phyloP scores from a whole-genome alignment of 352 stramenopile species.

The Globisporangium orthogonon region DNA sequence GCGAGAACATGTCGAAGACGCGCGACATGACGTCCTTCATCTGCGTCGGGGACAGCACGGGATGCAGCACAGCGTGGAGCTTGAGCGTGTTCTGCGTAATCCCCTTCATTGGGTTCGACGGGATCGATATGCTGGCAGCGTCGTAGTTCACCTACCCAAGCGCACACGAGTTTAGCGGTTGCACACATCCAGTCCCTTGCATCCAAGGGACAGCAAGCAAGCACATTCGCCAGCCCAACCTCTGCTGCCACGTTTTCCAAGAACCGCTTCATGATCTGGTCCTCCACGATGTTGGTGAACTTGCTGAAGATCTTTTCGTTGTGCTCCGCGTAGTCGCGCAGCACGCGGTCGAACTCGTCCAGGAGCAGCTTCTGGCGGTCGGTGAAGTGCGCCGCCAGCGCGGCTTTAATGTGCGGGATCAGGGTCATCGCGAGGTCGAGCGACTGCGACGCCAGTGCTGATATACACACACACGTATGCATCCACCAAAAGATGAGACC shows the following conservation, averaged over 20 bases:
- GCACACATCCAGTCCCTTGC: constrained; percentile 14
- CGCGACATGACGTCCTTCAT: constrained; percentile 94
- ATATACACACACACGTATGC: not conserved
- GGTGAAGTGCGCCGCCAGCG: constrained; percentile 93
- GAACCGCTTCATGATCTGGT: constrained; percentile 93
- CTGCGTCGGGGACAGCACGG: constrained; percentile 90
- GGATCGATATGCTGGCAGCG: constrained; percentile 40
- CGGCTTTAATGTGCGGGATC: constrained; percentile 93
- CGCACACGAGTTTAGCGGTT: too few species aligned
- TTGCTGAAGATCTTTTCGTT: constrained; percentile 97
- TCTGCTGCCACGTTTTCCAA: constrained; percentile 72
- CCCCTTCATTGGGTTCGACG: constrained; percentile 86
- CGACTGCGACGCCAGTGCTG: constrained; percentile 93
- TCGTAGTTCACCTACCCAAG: constrained; percentile 57
- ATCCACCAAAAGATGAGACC: not conserved
- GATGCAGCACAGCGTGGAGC: constrained; percentile 92
- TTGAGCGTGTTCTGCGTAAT: constrained; percentile 93
- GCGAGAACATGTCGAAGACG: constrained; percentile 84
- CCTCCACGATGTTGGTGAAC: constrained; percentile 96
- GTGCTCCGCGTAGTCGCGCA: constrained; percentile 94
- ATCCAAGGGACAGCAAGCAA: not conserved
- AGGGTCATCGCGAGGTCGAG: constrained; percentile 92
- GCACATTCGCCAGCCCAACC: constrained; percentile 14
- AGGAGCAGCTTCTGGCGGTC: constrained; percentile 95
- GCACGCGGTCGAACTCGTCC: constrained; percentile 93